Conservation (phyloP, 2,329 filamentous ascomycete genomes). For the Curvularia verruculosa region DNA sequence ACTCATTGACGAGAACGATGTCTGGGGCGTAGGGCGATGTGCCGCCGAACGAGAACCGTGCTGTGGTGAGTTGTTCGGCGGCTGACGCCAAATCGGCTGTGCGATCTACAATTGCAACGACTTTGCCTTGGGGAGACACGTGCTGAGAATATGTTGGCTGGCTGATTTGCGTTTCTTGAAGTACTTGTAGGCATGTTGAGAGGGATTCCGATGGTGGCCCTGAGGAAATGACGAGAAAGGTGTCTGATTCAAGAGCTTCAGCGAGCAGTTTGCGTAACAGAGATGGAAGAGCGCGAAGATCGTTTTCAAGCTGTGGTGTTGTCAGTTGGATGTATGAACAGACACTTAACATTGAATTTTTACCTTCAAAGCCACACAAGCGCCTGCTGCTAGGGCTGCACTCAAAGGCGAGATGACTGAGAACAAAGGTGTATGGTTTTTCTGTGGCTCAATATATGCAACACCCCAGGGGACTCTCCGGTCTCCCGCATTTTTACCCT, state of each 20-base stretch:
- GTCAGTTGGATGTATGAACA: not conserved
- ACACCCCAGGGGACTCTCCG: slow-evolving; percentile 49
- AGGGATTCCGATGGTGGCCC: slow-evolving; percentile 37
- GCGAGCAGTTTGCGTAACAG: slow-evolving; percentile 50
- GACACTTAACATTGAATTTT: slow-evolving; percentile 8
- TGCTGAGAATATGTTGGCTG: slow-evolving; percentile 39
- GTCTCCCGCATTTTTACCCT: slow-evolving; percentile 48
- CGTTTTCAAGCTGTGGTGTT: slow-evolving; percentile 48
- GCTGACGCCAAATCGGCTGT: slow-evolving; percentile 62
- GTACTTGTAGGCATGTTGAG: slow-evolving; percentile 36
- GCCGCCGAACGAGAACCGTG: slow-evolving; percentile 63
- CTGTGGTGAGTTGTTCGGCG: slow-evolving; percentile 59
- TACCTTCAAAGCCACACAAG: slow-evolving; percentile 59
- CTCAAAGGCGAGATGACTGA: slow-evolving; percentile 42
- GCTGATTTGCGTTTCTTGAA: slow-evolving; percentile 35
- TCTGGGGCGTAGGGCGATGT: slow-evolving; percentile 67
- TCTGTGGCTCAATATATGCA: slow-evolving; percentile 56
- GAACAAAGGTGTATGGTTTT: slow-evolving; percentile 57
- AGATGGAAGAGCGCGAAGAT: slow-evolving; percentile 44
- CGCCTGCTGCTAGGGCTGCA: slow-evolving; percentile 58
- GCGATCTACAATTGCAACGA: slow-evolving; percentile 66
- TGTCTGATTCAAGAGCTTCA: slow-evolving; percentile 55
- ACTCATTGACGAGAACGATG: slow-evolving; percentile 69
- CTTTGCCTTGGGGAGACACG: slow-evolving; percentile 45
- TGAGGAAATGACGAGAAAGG: slow-evolving; percentile 53